These are phyloP conservation scores for Leishmania lainsoni DNA, from an alignment of 208 protist genomes.

Conservation along the genomic window DNA sequence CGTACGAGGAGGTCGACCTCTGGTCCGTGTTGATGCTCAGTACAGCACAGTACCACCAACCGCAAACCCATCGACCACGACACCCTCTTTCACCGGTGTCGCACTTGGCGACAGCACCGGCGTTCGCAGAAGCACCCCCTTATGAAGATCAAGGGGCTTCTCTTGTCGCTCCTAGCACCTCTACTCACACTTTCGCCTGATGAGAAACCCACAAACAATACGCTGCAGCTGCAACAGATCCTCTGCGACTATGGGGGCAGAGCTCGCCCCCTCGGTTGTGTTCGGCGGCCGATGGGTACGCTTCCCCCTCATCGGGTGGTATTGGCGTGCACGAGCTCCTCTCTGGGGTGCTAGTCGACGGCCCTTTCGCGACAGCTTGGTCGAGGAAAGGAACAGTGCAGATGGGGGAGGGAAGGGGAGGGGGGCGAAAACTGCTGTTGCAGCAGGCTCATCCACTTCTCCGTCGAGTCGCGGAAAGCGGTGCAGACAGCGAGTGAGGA, in stretches of 20 bases:
- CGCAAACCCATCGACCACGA: not conserved
- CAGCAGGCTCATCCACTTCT: slow-evolving; percentile 20
- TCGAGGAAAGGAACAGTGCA: slow-evolving; percentile 23
- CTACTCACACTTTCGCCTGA: slow-evolving; percentile 12
- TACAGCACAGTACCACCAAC: not conserved
- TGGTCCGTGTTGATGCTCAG: not conserved
- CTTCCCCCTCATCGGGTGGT: not conserved
- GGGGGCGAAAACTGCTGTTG: slow-evolving; percentile 7
- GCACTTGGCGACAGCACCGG: not conserved
- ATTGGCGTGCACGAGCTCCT: not conserved
- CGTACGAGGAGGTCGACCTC: not conserved
- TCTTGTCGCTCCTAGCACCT: slow-evolving; percentile 16
- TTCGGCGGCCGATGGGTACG: too few relatives aligned
- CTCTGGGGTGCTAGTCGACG: not conserved
- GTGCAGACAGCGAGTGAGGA: not conserved
- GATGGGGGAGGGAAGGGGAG: too few relatives aligned
- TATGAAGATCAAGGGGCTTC: slow-evolving; percentile 18
- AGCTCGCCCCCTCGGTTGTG: too few relatives aligned
- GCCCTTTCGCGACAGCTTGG: slow-evolving; percentile 12
- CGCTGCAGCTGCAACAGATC: slow-evolving; percentile 22
- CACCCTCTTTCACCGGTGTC: not conserved
- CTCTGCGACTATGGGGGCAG: not conserved
- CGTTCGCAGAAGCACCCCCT: slow-evolving; percentile 14
- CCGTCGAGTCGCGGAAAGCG: slow-evolving; percentile 13
- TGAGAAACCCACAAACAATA: slow-evolving; percentile 35